phyloP scores from a whole-genome alignment of 78 protist species.

The Speleostelium caveatum region DNA sequence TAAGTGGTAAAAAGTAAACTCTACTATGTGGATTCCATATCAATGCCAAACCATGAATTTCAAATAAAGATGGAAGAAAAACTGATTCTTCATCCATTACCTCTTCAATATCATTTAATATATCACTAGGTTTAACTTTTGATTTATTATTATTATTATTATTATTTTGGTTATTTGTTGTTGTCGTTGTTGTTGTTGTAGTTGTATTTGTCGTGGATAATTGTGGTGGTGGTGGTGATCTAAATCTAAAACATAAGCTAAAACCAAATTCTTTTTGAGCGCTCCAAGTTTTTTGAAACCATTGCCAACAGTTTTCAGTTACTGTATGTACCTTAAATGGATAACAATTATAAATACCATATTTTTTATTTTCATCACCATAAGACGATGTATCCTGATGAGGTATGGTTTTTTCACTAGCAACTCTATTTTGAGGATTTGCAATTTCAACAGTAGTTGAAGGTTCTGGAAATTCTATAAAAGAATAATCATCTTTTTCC shows the following conservation, averaged over 20 bases:
- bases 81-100: conserved; percentile 33
- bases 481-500: background rate
- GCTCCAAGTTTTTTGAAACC: conserved; percentile 46
- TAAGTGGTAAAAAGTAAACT: conserved; percentile 23
- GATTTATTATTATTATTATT: conserved; percentile 1
- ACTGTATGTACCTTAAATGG: conserved; percentile 33
- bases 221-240: too few species aligned
- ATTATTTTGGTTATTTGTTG: too few species aligned
- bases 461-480: background rate
- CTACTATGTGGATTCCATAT: background rate
- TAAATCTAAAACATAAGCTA: conserved; percentile 7
- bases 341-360: background rate
- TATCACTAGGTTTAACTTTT: background rate
- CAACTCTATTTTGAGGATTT: background rate
- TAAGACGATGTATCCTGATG: conserved; percentile 3
- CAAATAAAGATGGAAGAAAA: conserved; percentile 20
- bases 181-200: too few species aligned
- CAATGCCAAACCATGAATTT: conserved; percentile 7
- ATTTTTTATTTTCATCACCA: conserved; percentile 9
- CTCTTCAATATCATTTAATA: background rate
- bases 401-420: background rate
- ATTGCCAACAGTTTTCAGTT: conserved; percentile 19
- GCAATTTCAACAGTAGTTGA: background rate
- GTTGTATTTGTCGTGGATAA: too few species aligned
- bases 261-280: conserved; percentile 44